phyloP scores from a whole-genome alignment of 1,139 yeast genomes.

The Zygosaccharomyces sapae region DNA sequence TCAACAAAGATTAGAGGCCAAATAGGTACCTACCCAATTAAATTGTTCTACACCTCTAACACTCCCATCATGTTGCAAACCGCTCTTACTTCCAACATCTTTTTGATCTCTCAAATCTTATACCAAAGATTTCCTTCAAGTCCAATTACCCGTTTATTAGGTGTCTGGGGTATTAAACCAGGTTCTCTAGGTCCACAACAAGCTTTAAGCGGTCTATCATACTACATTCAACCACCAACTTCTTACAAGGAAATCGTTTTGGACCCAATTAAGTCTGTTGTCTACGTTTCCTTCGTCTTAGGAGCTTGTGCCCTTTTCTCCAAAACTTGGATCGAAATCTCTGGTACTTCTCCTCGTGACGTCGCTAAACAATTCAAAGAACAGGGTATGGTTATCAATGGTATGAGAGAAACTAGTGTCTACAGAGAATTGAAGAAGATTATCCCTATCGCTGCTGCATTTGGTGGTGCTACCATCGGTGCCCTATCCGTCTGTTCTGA shows the following conservation, averaged over 20 bases:
- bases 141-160: constrained; percentile 70
- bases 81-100: constrained; percentile 87
- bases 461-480: constrained; percentile 98
- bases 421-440: constrained; percentile 90
- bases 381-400: constrained; percentile 94
- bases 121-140: constrained; percentile 85
- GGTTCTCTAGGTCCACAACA: constrained; percentile 74
- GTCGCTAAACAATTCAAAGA: constrained; percentile 97
- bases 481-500: constrained; percentile 93
- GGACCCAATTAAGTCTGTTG: constrained; percentile 84
- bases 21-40: constrained; percentile 84
- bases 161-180: constrained; percentile 83
- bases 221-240: constrained; percentile 93
- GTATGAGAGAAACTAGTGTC: constrained; percentile 90
- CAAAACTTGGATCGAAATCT: constrained; percentile 96
- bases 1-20: constrained; percentile 95
- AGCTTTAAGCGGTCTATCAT: constrained; percentile 84
- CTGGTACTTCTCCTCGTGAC: constrained; percentile 93
- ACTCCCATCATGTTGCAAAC: constrained; percentile 96
- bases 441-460: constrained; percentile 96
- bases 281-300: constrained; percentile 77
- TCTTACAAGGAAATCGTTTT: constrained; percentile 75
- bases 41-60: constrained; percentile 93
- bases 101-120: constrained; percentile 88
- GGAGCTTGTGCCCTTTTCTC: constrained; percentile 93